A percentile compares a stretch with the other conserved stretches of the same genome.
These are phyloP conservation scores for Podospora fimiseda DNA, from an alignment of 495 filamentous ascomycete genomes.

Conservation along the genomic window DNA sequence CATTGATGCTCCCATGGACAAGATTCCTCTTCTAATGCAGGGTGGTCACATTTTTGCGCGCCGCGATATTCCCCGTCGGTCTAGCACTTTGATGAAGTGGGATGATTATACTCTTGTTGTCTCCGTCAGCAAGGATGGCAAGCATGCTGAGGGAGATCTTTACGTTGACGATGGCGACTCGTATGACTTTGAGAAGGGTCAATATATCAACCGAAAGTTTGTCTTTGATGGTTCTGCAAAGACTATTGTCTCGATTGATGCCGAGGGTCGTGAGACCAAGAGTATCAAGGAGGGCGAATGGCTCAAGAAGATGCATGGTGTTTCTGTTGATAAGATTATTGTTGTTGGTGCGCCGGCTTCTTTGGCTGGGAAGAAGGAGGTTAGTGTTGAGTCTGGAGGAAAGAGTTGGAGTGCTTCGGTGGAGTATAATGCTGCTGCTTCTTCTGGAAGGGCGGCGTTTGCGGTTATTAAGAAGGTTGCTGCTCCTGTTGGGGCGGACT, in stretches of 20 bases:
- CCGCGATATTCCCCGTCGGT: slow-evolving; percentile 78
- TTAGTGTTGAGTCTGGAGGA: slow-evolving; percentile 63
- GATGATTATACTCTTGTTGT: slow-evolving; percentile 92
- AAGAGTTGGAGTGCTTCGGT: slow-evolving; percentile 53
- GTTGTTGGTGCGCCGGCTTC: slow-evolving; percentile 63
- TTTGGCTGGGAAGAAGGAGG: slow-evolving; percentile 64
- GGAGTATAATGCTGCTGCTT: slow-evolving; percentile 52
- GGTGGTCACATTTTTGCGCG: slow-evolving; percentile 88
- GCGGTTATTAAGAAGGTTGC: slow-evolving; percentile 75
- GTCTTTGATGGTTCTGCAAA: slow-evolving; percentile 38
- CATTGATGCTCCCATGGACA: slow-evolving; percentile 71
- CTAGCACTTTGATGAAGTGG: slow-evolving; percentile 80
- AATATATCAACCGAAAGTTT: slow-evolving; percentile 81
- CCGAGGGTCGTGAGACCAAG: slow-evolving; percentile 47
- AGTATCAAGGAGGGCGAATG: slow-evolving; percentile 64
- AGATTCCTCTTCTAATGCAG: slow-evolving; percentile 82
- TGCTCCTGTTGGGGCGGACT: slow-evolving; percentile 69
- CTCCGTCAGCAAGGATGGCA: slow-evolving; percentile 59
- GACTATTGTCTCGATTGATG: slow-evolving; percentile 45
- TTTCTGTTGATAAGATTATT: slow-evolving; percentile 76
- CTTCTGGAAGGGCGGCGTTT: slow-evolving; percentile 61
- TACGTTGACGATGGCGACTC: slow-evolving; percentile 94
- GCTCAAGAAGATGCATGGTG: slow-evolving; percentile 65
- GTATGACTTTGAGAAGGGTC: slow-evolving; percentile 78
- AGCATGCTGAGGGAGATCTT: slow-evolving; percentile 66